A percentile compares a stretch with the other conserved stretches of the same genome.
Evolutionary conservation across 2,329 filamentous ascomycete species (phyloP).

Genomic region (Aureobasidium namibiae): DNA sequence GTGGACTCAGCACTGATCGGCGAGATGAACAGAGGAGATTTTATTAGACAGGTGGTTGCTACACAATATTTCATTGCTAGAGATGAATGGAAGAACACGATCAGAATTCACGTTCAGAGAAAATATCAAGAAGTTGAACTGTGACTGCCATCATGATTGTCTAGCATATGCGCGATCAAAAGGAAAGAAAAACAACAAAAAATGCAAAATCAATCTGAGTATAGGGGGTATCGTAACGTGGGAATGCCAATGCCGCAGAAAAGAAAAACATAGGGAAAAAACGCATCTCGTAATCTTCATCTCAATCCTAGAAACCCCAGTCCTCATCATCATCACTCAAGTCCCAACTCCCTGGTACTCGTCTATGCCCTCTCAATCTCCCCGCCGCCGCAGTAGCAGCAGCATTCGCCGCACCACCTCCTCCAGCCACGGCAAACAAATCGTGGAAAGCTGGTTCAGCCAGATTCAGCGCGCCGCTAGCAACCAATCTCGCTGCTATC

Average conservation of each 20-base stretch:
- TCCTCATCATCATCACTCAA: constrained; percentile 16
- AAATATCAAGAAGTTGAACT: not conserved
- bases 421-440: not conserved
- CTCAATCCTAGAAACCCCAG: constrained; percentile 14
- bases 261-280: not conserved
- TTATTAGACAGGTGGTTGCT: not conserved
- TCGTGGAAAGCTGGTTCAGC: constrained; percentile 10
- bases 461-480: constrained; percentile 34
- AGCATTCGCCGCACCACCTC: not conserved
- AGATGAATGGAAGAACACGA: not conserved
- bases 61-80: not conserved
- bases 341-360: constrained; percentile 14
- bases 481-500: constrained; percentile 73
- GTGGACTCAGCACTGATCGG: too few relatives aligned
- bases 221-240: constrained; percentile 6
- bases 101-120: not conserved
- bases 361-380: constrained; percentile 1
- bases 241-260: not conserved
- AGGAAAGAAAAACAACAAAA: not conserved
- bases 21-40: too few relatives aligned
- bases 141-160: not conserved
- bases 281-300: not conserved
- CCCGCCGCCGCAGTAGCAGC: not conserved
- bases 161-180: not conserved
- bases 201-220: not conserved